Conservation (phyloP, 1,284 basidiomycete species). For the Microbotryomycetes sp. region DNA sequence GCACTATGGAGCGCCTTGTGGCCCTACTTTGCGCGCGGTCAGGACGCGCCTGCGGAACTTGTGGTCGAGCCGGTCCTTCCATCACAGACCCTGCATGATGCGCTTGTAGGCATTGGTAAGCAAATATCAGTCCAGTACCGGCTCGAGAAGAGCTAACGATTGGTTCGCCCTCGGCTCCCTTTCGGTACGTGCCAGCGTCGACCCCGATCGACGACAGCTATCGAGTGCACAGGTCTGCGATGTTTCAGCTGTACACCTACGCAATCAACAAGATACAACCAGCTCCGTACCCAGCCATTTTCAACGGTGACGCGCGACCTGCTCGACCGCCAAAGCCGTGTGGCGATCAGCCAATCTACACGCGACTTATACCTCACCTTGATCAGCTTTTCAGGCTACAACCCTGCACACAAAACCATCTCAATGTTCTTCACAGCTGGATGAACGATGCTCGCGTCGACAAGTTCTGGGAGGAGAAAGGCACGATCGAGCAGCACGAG, state of each 20-base stretch:
- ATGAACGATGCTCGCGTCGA: conserved; percentile 51
- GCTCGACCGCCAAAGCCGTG: conserved; percentile 51
- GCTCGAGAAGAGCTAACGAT: not conserved
- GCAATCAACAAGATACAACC: not conserved
- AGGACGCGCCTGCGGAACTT: conserved; percentile 6
- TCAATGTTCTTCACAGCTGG: conserved; percentile 51
- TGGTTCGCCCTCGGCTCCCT: not conserved
- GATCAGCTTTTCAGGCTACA: conserved; percentile 46
- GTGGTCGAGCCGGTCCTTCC: conserved; percentile 23
- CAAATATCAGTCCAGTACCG: too few species aligned
- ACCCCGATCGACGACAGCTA: not conserved
- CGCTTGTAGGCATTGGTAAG: conserved; percentile 15
- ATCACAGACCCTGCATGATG: conserved; percentile 13
- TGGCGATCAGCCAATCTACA: conserved; percentile 48
- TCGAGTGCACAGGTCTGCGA: conserved; percentile 14
- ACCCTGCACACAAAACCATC: conserved; percentile 37
- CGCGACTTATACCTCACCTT: conserved; percentile 47
- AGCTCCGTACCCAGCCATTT: not conserved
- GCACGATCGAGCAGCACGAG: conserved; percentile 48
- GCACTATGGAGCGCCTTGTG: conserved; percentile 27
- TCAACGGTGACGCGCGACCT: conserved; percentile 44
- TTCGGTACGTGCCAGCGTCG: too few species aligned
- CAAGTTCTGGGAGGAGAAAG: conserved; percentile 49
- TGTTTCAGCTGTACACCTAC: conserved; percentile 27
- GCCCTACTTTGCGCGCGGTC: conserved; percentile 21